Conservation (phyloP, 2,329 filamentous ascomycete species). For the Colletotrichum nymphaeae region DNA sequence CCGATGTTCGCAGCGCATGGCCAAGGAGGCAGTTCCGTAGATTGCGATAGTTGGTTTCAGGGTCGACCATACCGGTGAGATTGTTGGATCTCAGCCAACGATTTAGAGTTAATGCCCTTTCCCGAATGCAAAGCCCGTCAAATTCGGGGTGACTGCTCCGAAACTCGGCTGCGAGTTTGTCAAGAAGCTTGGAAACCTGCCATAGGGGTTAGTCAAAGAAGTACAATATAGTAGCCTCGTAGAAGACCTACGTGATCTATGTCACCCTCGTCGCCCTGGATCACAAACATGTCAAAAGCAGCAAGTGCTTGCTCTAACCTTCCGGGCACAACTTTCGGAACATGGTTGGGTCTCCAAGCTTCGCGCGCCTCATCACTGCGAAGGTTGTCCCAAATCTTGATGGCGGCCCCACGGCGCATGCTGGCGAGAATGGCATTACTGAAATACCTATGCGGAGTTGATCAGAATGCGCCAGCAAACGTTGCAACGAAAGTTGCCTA, state of each 20-base stretch:
- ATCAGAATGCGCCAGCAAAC: slow-evolving; percentile 8
- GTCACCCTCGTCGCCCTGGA: slow-evolving; percentile 79
- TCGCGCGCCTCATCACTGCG: slow-evolving; percentile 49
- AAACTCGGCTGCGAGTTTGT: slow-evolving; percentile 71
- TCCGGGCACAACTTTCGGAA: slow-evolving; percentile 18
- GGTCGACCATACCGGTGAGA: slow-evolving; percentile 77
- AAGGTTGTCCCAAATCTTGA: slow-evolving; percentile 76
- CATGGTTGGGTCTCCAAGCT: background rate
- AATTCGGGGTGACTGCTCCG: slow-evolving; percentile 63
- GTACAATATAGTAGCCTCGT: slow-evolving; percentile 6
- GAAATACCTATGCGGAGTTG: slow-evolving; percentile 70
- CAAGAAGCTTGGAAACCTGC: slow-evolving; percentile 73
- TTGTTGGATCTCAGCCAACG: slow-evolving; percentile 76
- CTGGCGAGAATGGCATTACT: slow-evolving; percentile 79
- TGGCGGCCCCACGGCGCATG: slow-evolving; percentile 83
- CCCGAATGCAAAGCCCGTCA: slow-evolving; percentile 67
- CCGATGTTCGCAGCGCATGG: slow-evolving; percentile 77
- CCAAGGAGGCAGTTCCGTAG: slow-evolving; percentile 91
- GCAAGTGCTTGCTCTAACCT: slow-evolving; percentile 79
- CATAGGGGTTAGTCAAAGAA: slow-evolving; percentile 27
- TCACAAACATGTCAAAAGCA: slow-evolving; percentile 90
- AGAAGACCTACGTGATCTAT: slow-evolving; percentile 71
- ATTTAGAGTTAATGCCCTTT: slow-evolving; percentile 76
- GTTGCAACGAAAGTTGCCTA: slow-evolving; percentile 41
- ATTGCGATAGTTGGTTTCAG: slow-evolving; percentile 76